Conservation (phyloP, 192 early-diverging fungal genomes). For the Umbelopsis ramanniana region DNA sequence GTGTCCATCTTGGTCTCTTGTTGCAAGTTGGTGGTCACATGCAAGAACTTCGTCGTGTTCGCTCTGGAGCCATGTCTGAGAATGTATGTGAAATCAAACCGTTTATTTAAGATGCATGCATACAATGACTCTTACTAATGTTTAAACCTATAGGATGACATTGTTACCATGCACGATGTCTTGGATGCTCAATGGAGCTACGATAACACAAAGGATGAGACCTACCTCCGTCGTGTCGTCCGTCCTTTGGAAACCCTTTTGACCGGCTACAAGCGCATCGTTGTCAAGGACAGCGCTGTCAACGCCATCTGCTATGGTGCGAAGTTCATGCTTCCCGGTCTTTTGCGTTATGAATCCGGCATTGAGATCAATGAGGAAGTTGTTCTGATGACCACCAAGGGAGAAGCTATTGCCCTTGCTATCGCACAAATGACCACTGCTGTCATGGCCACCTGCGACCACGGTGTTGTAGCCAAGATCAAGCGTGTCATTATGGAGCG, state of each 20-base stretch:
- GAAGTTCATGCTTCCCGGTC: conserved; percentile 98
- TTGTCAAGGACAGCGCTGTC: conserved; percentile 98
- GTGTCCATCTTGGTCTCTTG: conserved; percentile 95
- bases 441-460: conserved; percentile 77
- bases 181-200: conserved; percentile 98
- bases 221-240: conserved; percentile 93
- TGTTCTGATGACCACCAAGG: conserved; percentile 99
- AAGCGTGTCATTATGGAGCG: conserved; percentile 99
- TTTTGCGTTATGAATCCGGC: conserved; percentile 93
- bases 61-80: conserved; percentile 90
- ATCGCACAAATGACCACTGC: conserved; percentile 98
- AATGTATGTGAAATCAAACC: conserved; percentile 49
- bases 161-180: conserved; percentile 99
- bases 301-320: conserved; percentile 99
- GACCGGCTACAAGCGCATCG: conserved; percentile 94
- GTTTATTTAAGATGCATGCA: not conserved
- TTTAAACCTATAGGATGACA: conserved; percentile 65
- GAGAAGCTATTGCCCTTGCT: conserved; percentile 98
- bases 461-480: conserved; percentile 94
- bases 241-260: conserved; percentile 94
- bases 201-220: conserved; percentile 97
- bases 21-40: conserved; percentile 97
- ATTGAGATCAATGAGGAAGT: conserved; percentile 98
- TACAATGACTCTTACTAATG: too few species aligned
- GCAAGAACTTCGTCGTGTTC: conserved; percentile 98